These are phyloP conservation scores for Corymbia citriodora DNA, from an alignment of 441 rosid genomes.

Conservation along the genomic window DNA sequence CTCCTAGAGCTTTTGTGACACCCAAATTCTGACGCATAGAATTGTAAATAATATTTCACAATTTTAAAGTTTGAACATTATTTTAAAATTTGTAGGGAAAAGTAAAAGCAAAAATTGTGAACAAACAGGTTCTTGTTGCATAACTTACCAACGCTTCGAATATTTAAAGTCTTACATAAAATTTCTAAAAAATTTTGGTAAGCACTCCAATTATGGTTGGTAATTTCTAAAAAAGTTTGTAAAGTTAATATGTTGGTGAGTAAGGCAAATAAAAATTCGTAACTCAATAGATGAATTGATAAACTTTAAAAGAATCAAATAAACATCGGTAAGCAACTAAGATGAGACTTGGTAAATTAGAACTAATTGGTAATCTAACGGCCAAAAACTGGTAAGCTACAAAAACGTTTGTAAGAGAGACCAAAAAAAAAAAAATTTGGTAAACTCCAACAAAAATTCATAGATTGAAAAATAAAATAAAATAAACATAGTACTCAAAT, in stretches of 20 bases:
- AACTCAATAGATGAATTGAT: neutral
- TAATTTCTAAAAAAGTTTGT: neutral
- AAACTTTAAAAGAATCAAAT: neutral
- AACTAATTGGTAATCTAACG: neutral
- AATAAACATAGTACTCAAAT: neutral
- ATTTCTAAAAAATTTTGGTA: no score
- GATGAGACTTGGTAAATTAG: neutral
- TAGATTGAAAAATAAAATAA: neutral
- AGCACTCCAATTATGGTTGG: neutral
- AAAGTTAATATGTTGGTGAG: neutral
- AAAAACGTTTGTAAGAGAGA: neutral
- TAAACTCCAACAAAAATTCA: neutral
- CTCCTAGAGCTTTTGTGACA: no score
- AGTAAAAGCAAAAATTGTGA: no score
- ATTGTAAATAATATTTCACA: no score
- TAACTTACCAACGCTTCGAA: no score
- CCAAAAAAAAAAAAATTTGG: no score
- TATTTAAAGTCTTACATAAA: no score
- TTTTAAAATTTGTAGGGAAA: no score
- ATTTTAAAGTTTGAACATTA: no score
- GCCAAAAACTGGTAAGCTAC: neutral
- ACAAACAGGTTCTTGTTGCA: no score
- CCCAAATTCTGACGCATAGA: no score
- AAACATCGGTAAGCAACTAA: neutral
- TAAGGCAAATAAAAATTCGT: no score